Evolutionary conservation across 179 eudicot species (phyloP), one percentile per base, ranked within the genome.

Genomic region (Amaranthus tricolor): DNA sequence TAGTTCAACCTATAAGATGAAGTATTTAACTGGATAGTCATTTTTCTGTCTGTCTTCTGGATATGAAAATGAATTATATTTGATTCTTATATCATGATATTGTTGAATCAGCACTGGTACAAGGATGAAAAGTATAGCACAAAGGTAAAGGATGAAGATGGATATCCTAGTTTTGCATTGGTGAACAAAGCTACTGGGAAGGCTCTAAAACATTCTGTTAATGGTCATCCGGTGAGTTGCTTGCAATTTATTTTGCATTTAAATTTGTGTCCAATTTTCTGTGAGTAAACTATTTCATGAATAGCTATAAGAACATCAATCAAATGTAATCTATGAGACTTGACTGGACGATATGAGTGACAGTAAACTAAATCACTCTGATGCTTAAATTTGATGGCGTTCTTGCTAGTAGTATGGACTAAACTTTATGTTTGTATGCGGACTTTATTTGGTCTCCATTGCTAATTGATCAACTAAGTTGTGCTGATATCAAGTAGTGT

Each of bases 81-180:
- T 50, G 54, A 40, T 52, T 0, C 31, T 66, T 5, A 31, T 6
- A 14, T 3, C 15, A 7, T 76, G 19, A 60, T 66, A 52, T 56
- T 67, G 60, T 5, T 61, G 17, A 15, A 76, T 43, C 72, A 92
- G 97, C 95, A 93, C 76, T 93, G 95, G 97, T 65, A 83, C 59
- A 91, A 88, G 77, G 98, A 93, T 78, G 93, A 93, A 88, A 93
- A 80, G 73, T 91, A 31, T 67, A 86, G 90, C 78, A 84, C 87
- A 4, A 86, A 79, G 79, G 95, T 90, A 74, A 93, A 91, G 88
- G 98, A 93, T 52, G 90, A 87, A 80, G 82, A 93, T 49, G 93
- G 95, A 6, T 85, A 80, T 71, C 98, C 95, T 14, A 71, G 90
- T 71, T 93, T 93, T 78, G 81, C 94, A 74, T 77, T 91, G 80